Base-by-base conservation (phyloP, 2,329 filamentous ascomycete species). In the Thielaviopsis euricoi region DNA sequence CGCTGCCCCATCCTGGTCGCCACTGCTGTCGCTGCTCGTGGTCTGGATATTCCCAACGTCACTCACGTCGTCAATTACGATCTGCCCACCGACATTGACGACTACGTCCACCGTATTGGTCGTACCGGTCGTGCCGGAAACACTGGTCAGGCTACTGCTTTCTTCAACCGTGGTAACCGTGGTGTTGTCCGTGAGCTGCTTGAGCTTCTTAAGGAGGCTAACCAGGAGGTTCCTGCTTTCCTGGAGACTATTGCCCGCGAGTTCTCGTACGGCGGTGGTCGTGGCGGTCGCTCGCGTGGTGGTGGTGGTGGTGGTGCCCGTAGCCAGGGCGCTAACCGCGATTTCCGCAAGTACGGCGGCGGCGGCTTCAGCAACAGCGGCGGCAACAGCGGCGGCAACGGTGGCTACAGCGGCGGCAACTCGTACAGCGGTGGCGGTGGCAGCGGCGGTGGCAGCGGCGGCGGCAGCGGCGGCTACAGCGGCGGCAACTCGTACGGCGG, bases 51-150 rank as follows among this genome's bases (percentile, higher is more conserved):
- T 49, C 89, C 91, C 13, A 95, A 96, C 64, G 93, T 98, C 62
- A 91, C 83, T 50, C 93, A 98, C 74, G 93, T 98, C 53, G 83
- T 98, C 79, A 98, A 98, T 79, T 98, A 98, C 72, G 93, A 98
- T 71, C 81, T 98, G n/a, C 93, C 93, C 54, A 96, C 90, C 58
- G 93, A 97, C 68, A 95, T 97, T 67, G 93, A 97, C 67, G 93
- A 97, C 73, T 98, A 98, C 66, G 93, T 98, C 60, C 93, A 98
- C 74, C 88, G 93, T 71, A 98, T 98, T 68, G 93, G 93, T 85
- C 93, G 93, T 91, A 98, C 93, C 64, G 93, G 93, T 70, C 93
- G 93, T 89, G 93, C 93, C 64, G 93, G 93, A 72, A 98, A 98
- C 79, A 97, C 91, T 67, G 93, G 93, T 85, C 85, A 95, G 65